These are phyloP conservation scores for Cunninghamia lanceolata DNA, from an alignment of 75 land plant species.

Conservation along the genomic window DNA sequence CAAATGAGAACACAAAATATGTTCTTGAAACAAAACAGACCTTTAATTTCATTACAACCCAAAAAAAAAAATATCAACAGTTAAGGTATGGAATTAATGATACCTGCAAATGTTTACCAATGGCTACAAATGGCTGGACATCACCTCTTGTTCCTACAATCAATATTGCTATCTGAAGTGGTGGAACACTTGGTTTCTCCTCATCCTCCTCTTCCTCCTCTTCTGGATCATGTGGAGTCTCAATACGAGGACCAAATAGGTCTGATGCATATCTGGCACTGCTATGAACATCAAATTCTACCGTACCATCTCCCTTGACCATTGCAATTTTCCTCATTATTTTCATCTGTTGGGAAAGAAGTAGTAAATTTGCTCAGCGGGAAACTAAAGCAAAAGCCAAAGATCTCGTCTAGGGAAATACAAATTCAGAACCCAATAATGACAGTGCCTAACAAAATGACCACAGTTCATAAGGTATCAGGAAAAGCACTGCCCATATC, in stretches of 20 bases:
- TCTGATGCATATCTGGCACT: slow-evolving; percentile 44
- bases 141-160: slow-evolving; percentile 98
- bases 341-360: slow-evolving; percentile 49
- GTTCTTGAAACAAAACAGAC: background rate
- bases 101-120: slow-evolving; percentile 93
- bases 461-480: background rate
- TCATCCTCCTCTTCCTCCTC: slow-evolving; percentile 50
- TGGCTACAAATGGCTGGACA: slow-evolving; percentile 97
- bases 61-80: slow-evolving; percentile 7
- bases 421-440: background rate
- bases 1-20: background rate
- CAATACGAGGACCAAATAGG: slow-evolving; percentile 21
- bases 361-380: background rate
- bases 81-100: background rate
- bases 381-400: background rate
- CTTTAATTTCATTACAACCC: background rate
- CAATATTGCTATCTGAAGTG: slow-evolving; percentile 88
- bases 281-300: slow-evolving; percentile 69
- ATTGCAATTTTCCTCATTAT: slow-evolving; percentile 78
- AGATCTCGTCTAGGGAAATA: background rate
- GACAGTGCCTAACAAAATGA: background rate
- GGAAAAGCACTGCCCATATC: background rate
- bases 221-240: slow-evolving; percentile 20
- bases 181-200: slow-evolving; percentile 55
- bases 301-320: slow-evolving; percentile 88